Conservation (phyloP, 2,329 filamentous ascomycete genomes). For the Pseudogymnoascus sp. region DNA sequence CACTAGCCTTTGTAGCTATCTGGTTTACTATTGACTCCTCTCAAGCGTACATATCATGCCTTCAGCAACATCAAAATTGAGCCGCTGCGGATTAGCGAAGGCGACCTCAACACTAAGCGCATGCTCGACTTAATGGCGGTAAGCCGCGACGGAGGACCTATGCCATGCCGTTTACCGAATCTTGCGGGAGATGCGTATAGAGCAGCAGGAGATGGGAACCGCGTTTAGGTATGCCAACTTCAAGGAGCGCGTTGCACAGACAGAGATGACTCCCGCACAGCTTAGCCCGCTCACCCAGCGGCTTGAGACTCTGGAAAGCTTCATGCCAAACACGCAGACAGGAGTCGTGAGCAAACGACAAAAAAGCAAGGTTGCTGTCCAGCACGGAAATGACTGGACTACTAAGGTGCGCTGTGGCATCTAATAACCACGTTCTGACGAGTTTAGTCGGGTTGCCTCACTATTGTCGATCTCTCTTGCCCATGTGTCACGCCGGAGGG, state of each 20-base stretch:
- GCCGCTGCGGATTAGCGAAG: slow-evolving; percentile 38
- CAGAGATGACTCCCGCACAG: slow-evolving; percentile 42
- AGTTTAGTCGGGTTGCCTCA: slow-evolving; percentile 41
- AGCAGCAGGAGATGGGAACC: slow-evolving; percentile 24
- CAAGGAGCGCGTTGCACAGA: slow-evolving; percentile 27
- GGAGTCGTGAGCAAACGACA: not conserved
- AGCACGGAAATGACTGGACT: slow-evolving; percentile 20
- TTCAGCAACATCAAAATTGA: slow-evolving; percentile 36
- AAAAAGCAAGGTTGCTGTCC: not conserved
- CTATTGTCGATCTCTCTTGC: slow-evolving; percentile 65
- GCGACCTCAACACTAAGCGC: slow-evolving; percentile 41
- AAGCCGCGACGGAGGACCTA: slow-evolving; percentile 32
- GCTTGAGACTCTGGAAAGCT: slow-evolving; percentile 56
- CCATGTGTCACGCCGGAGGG: slow-evolving; percentile 58
- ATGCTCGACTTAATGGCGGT: slow-evolving; percentile 50
- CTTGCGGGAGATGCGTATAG: slow-evolving; percentile 41
- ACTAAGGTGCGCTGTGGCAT: slow-evolving; percentile 14
- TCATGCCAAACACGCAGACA: slow-evolving; percentile 38
- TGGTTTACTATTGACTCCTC: slow-evolving; percentile 16
- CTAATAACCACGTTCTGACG: not conserved
- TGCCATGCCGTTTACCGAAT: slow-evolving; percentile 40
- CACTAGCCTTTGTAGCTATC: slow-evolving; percentile 10
- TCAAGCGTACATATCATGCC: slow-evolving; percentile 30
- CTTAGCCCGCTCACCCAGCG: slow-evolving; percentile 48
- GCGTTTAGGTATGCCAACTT: slow-evolving; percentile 40